Evolutionary conservation across 1,139 yeast genomes (phyloP), one percentile per base, ranked within the genome.

Genomic region (Lodderomyces beijingensis): DNA sequence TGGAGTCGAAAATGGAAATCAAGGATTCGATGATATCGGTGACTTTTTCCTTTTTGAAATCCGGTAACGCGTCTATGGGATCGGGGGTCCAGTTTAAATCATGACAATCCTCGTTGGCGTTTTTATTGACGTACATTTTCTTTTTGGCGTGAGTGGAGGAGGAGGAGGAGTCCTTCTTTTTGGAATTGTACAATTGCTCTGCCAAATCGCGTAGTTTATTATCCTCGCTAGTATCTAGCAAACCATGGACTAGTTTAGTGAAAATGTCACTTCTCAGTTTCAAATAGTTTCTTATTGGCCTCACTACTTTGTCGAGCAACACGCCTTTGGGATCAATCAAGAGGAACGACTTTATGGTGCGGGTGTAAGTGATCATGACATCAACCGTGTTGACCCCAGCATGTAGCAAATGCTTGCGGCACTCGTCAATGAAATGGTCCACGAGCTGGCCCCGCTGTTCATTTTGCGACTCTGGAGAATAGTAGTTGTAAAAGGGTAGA

Each of bases 1-100:
- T 82, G 41, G 83, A 76, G 33, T 88, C 95, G 53, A 83, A 85
- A 2, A 89, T 75, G 1, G 91, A 77, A 2, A 84, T 67, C 25
- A 87, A 61, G 1, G 87, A 77, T 43, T 79, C 88, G 15, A 87
- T 76, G 4, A 81, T 71, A 50, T 86, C 95, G 34, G 71, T 68
- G 6, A 73, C 75, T 33, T 69, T 68, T n/a, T 74, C 75, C 42
- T 76, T 77, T 35, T 75, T 71, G 54, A 87, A 86, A 52, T 88
- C 96, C 0, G 95, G 85, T 6, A 93, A 72, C 0, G 95, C 95
- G 57, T 85, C 96, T n/a, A 84, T 71, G 0, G 96, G 96, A 47
- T 87, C 96, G 0, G 97, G 97, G 5, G 58, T 60, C 97, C 97
- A 89, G 19, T 71, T 63, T 3, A 80, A 53, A 40, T 72, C 78